Conservation (phyloP, 129 eudicot species). For the Centaurea solstitialis region DNA sequence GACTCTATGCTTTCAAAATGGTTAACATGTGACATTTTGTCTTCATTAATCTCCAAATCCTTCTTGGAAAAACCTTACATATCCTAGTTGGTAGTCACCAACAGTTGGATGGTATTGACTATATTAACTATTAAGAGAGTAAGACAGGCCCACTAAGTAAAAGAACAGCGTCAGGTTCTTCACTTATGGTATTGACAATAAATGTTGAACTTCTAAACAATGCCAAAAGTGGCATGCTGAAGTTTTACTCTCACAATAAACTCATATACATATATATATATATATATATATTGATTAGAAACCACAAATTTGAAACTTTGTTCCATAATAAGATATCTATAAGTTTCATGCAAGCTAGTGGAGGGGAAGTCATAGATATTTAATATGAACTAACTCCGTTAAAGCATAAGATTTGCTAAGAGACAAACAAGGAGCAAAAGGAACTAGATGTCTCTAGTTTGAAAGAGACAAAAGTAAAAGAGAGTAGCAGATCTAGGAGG, state of each 20-base stretch:
- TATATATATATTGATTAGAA: no score
- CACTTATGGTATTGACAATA: no score
- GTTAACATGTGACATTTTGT: neutral
- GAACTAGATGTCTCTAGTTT: no score
- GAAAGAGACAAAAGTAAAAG: no score
- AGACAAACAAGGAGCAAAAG: no score
- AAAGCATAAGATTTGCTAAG: no score
- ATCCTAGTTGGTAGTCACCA: neutral
- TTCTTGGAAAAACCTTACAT: neutral
- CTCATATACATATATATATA: no score
- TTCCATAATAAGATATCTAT: neutral
- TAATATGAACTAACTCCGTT: no score
- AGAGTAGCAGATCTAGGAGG: no score
- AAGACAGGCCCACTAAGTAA: neutral
- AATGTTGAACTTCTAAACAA: neutral
- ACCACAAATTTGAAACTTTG: neutral
- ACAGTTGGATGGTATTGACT: neutral
- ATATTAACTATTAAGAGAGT: neutral
- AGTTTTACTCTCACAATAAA: neutral
- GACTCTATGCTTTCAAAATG: neutral
- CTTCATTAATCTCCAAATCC: neutral
- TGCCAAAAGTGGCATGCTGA: neutral
- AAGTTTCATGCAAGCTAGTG: neutral
- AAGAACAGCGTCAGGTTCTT: neutral
- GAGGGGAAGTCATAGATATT: neutral